A percentile compares a stretch with the other conserved stretches of the same genome.
phyloP scores from a whole-genome alignment of 2,329 filamentous ascomycete species.

The Davidsoniella neocaledoniae region DNA sequence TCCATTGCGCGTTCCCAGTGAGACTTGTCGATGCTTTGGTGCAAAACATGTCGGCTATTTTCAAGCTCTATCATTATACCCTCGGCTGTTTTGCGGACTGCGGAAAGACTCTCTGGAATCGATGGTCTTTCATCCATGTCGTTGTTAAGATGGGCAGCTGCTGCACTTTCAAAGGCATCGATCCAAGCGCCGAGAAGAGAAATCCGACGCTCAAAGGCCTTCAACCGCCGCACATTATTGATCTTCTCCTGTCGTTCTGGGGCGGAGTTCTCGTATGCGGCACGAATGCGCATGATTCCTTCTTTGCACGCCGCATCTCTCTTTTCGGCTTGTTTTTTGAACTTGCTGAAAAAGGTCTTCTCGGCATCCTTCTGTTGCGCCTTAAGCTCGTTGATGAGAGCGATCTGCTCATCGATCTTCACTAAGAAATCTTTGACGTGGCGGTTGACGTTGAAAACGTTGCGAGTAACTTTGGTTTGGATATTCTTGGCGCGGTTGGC shows the following conservation, averaged over 20 bases:
- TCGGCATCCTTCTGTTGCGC: slow-evolving; percentile 85
- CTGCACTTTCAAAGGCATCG: slow-evolving; percentile 72
- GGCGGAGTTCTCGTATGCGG: slow-evolving; percentile 67
- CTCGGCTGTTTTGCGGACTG: slow-evolving; percentile 74
- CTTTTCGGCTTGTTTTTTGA: slow-evolving; percentile 80
- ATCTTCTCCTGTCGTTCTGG: slow-evolving; percentile 65
- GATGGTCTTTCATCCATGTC: slow-evolving; percentile 18
- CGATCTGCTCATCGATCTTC: slow-evolving; percentile 97
- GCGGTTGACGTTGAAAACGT: slow-evolving; percentile 96
- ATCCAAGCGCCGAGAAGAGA: slow-evolving; percentile 82
- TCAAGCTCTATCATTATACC: slow-evolving; percentile 83
- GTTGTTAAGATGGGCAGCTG: slow-evolving; percentile 39
- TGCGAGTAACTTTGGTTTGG: slow-evolving; percentile 97
- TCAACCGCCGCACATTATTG: slow-evolving; percentile 63
- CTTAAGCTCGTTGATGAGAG: slow-evolving; percentile 89
- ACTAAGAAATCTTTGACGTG: slow-evolving; percentile 98
- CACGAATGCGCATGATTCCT: slow-evolving; percentile 61
- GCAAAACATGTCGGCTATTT: slow-evolving; percentile 75
- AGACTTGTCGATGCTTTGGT: slow-evolving; percentile 62
- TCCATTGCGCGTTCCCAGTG: slow-evolving; percentile 83
- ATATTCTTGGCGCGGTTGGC: slow-evolving; percentile 98
- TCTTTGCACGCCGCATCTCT: slow-evolving; percentile 59
- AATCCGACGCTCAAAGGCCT: slow-evolving; percentile 71
- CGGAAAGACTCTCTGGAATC: slow-evolving; percentile 50
- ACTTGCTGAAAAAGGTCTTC: slow-evolving; percentile 65